Evolutionary conservation across 1,284 basidiomycete genomes (phyloP).

Genomic region (Microbotryum intermedium): DNA sequence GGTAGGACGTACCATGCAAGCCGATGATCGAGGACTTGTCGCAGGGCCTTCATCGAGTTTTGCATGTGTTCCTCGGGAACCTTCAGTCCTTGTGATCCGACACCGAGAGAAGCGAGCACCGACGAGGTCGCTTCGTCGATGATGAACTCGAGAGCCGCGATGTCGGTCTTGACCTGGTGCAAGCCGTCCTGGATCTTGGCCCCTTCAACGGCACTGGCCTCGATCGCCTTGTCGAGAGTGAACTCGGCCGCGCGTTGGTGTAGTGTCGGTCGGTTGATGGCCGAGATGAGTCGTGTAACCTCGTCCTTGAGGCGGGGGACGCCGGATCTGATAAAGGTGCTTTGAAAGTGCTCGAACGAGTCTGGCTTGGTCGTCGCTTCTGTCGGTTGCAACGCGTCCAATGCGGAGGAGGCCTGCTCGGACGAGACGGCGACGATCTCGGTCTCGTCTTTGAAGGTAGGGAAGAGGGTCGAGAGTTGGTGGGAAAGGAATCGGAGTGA

Average conservation of each 20-base stretch:
- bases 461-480: constrained; percentile 12
- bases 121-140: not conserved
- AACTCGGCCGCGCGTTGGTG: constrained; percentile 11
- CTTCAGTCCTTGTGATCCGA: constrained; percentile 7
- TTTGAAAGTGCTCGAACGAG: constrained; percentile 16
- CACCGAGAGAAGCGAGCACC: constrained; percentile 7
- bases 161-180: not conserved
- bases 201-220: constrained; percentile 12
- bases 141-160: constrained; percentile 12
- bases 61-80: constrained; percentile 13
- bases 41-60: not conserved
- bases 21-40: constrained; percentile 5
- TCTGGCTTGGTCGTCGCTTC: not conserved
- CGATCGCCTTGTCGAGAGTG: constrained; percentile 9
- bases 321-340: constrained; percentile 12
- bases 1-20: constrained; percentile 26
- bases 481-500: constrained; percentile 9
- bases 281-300: not conserved
- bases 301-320: constrained; percentile 14
- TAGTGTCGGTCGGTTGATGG: not conserved
- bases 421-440: constrained; percentile 13
- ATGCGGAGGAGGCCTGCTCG: constrained; percentile 10
- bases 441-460: not conserved
- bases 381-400: constrained; percentile 10
- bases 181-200: constrained; percentile 13